Evolutionary conservation across 1,284 basidiomycete species (phyloP).

Genomic region (Coniferiporia weirii): DNA sequence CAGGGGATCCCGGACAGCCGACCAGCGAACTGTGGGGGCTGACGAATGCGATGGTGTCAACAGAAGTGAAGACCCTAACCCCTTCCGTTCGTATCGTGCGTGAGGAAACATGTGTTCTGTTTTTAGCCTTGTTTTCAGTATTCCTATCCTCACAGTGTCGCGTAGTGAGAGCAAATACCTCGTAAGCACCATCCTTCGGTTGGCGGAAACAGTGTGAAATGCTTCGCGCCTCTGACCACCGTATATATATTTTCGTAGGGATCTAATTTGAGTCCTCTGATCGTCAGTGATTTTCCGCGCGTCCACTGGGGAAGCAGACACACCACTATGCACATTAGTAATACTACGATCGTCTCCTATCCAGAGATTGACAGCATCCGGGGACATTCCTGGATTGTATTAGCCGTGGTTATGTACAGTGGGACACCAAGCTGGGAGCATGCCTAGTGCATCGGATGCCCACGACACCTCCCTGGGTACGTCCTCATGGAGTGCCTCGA

Average conservation of each 20-base stretch:
- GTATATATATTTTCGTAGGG: conserved; percentile 92
- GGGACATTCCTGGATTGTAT: conserved; percentile 45
- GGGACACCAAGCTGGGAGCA: conserved; percentile 22
- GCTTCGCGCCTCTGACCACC: conserved; percentile 78
- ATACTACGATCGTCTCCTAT: conserved; percentile 73
- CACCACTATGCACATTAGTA: conserved; percentile 84
- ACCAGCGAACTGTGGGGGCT: conserved; percentile 59
- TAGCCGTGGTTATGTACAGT: not conserved
- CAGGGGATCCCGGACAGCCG: conserved; percentile 59
- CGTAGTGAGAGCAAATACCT: conserved; percentile 44
- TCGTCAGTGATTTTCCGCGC: not conserved
- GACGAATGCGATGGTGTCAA: conserved; percentile 42
- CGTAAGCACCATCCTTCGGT: conserved; percentile 79
- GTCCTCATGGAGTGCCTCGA: conserved; percentile 53
- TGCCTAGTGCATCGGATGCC: conserved; percentile 77
- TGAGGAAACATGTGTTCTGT: conserved; percentile 66
- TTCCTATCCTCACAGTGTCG: not conserved
- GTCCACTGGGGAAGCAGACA: conserved; percentile 17
- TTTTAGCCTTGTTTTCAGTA: conserved; percentile 6
- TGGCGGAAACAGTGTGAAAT: conserved; percentile 81
- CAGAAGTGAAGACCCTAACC: conserved; percentile 32
- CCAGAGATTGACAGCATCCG: conserved; percentile 91
- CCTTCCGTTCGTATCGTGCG: conserved; percentile 52
- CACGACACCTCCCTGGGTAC: conserved; percentile 65
- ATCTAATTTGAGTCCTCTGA: conserved; percentile 39